Evolutionary conservation across 1,284 basidiomycete species (phyloP), one percentile per base, ranked within the genome.

Genomic region (Pseudozyma flocculosa): DNA sequence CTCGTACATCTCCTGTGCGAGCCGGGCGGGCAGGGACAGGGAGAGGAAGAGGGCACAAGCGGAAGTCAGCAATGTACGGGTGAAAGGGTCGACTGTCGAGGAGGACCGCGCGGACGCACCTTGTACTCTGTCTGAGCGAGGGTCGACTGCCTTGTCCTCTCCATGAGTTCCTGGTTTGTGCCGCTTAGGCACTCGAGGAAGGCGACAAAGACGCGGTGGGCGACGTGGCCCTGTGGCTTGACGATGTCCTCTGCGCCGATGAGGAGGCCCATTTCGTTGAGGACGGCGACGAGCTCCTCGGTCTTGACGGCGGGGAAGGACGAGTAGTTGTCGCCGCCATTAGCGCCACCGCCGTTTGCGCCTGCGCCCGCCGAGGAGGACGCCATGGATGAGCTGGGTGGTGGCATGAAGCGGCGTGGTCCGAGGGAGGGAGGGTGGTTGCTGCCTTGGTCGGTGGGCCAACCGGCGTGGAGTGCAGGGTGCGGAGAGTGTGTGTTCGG

Each of bases 281-380:
- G 56, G 1, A 72, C 68, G 11, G 61, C 61, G n/a, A 71, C 44
- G 7, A 75, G 56, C 47, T 72, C 72, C 37, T 67, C 62, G 21
- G 61, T 67, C 43, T 60, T 68, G 36, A 72, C 64, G 22, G 63
- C 58, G 5, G 72, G 72, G 36, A 75, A 75, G 41, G 70, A 74
- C 11, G 68, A 68, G 50, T 70, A 73, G 56, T 68, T 68, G 42
- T 63, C 64, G 42, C 68, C 69, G n/a, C n/a, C n/a, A n/a, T n/a
- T n/a, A n/a, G 8, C 52, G 48, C 24, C 38, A n/a, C n/a, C n/a
- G n/a, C n/a, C n/a, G n/a, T n/a, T n/a, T 21, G 37, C 37, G 15
- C 7, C 15, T n/a, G 37, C 37, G 19, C 7, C 37, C 7, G 37
- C 5, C 7, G 15, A 21, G 15, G 37, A 38, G 19, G 37, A 38